Percentiles rank a stretch among this genome's conserved stretches.
These are phyloP conservation scores for Priceomyces castillae DNA, from an alignment of 805 yeast species.

Conservation along the genomic window DNA sequence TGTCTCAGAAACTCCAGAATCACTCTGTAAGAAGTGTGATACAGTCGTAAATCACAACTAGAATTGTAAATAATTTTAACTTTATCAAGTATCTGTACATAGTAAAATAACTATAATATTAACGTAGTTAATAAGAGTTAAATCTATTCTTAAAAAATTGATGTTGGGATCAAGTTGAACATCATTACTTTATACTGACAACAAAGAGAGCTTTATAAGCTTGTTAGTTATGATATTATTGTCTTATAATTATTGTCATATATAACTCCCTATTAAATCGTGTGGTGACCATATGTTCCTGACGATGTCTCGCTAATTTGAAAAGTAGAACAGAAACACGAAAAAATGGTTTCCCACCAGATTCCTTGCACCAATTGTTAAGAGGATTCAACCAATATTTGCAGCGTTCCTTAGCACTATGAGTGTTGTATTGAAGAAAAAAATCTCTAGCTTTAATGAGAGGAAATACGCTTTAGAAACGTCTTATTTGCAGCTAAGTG, in stretches of 20 bases:
- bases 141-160: too few species aligned
- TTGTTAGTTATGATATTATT: too few species aligned
- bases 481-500: slow-evolving; percentile 12
- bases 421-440: slow-evolving; percentile 15
- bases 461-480: slow-evolving; percentile 13
- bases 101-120: too few species aligned
- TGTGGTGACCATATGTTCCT: neutral
- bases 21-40: slow-evolving; percentile 66
- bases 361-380: slow-evolving; percentile 7
- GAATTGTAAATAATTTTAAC: slow-evolving; percentile 17
- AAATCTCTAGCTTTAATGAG: slow-evolving; percentile 17
- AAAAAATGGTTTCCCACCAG: slow-evolving; percentile 7
- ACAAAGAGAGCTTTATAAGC: too few species aligned
- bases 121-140: too few species aligned
- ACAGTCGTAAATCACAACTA: slow-evolving; percentile 22
- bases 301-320: neutral
- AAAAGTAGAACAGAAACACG: neutral
- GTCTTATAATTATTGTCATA: too few species aligned
- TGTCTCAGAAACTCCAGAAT: slow-evolving; percentile 48
- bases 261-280: too few species aligned
- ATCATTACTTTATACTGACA: too few species aligned
- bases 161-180: too few species aligned
- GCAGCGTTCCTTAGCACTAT: slow-evolving; percentile 4
- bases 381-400: neutral
- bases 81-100: neutral